A percentile compares a stretch with the other conserved stretches of the same genome.
Evolutionary conservation across 2,329 filamentous ascomycete genomes (phyloP).

Genomic region (Pseudopyricularia cyperi): DNA sequence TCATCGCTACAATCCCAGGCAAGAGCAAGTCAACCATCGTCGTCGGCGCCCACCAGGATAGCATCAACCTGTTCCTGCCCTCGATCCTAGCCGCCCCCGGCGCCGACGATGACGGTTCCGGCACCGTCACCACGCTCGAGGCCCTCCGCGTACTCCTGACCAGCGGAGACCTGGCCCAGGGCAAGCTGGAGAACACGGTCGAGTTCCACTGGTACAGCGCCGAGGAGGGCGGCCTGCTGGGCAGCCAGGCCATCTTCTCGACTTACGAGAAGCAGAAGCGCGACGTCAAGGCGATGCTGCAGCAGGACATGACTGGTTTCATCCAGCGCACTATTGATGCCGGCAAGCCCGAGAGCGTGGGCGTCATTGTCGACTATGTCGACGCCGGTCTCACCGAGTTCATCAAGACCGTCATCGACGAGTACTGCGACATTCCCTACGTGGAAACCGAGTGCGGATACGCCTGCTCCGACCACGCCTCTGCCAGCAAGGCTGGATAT

Average conservation of each 20-base stretch:
- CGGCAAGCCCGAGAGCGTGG: constrained; percentile 72
- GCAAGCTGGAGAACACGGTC: constrained; percentile 69
- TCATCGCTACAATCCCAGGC: constrained; percentile 86
- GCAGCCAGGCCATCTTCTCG: constrained; percentile 80
- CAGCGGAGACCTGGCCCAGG: constrained; percentile 55
- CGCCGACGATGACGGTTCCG: constrained; percentile 90
- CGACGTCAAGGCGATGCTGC: constrained; percentile 89
- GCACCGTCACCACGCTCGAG: constrained; percentile 89
- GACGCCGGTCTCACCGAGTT: constrained; percentile 72
- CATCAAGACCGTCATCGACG: constrained; percentile 74
- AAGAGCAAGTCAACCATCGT: constrained; percentile 73
- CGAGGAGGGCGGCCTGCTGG: constrained; percentile 77
- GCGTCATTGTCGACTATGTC: constrained; percentile 87
- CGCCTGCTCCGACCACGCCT: constrained; percentile 56
- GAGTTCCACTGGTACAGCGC: constrained; percentile 97
- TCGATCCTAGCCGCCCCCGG: constrained; percentile 75
- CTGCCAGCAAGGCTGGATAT: constrained; percentile 52
- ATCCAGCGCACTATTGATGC: constrained; percentile 71
- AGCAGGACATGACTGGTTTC: constrained; percentile 96
- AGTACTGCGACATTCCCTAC: constrained; percentile 68
- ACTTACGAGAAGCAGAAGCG: constrained; percentile 60
- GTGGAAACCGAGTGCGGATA: constrained; percentile 39
- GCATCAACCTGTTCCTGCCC: constrained; percentile 84
- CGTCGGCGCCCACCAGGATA: constrained; percentile 87
- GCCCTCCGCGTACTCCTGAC: constrained; percentile 70